phyloP scores from a whole-genome alignment of 2,329 filamentous ascomycete genomes.

The Ceratocystis huliohia region DNA sequence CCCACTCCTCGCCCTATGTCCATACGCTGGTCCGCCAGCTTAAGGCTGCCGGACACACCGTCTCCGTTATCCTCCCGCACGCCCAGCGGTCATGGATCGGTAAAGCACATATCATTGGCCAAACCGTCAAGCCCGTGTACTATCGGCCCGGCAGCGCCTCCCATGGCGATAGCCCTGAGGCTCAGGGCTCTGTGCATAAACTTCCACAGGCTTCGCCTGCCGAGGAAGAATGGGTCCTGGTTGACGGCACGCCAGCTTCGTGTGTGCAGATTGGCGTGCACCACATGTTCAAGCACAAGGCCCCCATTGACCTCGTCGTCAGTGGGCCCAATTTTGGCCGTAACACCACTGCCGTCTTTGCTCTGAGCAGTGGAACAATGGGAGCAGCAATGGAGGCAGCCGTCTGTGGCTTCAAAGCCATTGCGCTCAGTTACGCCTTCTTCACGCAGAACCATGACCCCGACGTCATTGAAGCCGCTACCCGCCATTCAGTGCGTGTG shows the following conservation, averaged over 20 bases:
- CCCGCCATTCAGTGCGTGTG: slow-evolving; percentile 58
- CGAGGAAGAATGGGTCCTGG: slow-evolving; percentile 66
- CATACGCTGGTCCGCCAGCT: slow-evolving; percentile 60
- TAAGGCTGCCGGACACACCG: slow-evolving; percentile 63
- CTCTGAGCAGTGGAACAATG: slow-evolving; percentile 63
- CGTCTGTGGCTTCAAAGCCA: slow-evolving; percentile 53
- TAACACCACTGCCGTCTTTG: slow-evolving; percentile 70
- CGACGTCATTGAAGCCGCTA: slow-evolving; percentile 64
- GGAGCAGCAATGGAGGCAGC: slow-evolving; percentile 68
- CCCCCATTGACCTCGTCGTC: slow-evolving; percentile 62
- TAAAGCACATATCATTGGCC: slow-evolving; percentile 91
- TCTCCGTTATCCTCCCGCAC: slow-evolving; percentile 84
- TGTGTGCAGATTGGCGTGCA: slow-evolving; percentile 73
- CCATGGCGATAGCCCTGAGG: slow-evolving; percentile 29
- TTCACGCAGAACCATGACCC: slow-evolving; percentile 75
- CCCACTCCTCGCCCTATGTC: slow-evolving; percentile 67
- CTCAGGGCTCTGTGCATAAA: slow-evolving; percentile 53
- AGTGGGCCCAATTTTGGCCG: slow-evolving; percentile 74
- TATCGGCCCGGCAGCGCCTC: slow-evolving; percentile 49
- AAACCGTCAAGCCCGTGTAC: slow-evolving; percentile 72
- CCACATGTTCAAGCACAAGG: slow-evolving; percentile 62
- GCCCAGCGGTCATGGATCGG: slow-evolving; percentile 95
- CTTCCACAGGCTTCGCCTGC: slow-evolving; percentile 40
- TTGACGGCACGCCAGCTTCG: slow-evolving; percentile 69
- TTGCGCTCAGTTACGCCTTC: slow-evolving; percentile 85